These are phyloP conservation scores for Byssochlamys sp. DNA, from an alignment of 2,329 filamentous ascomycete species.

Conservation along the genomic window DNA sequence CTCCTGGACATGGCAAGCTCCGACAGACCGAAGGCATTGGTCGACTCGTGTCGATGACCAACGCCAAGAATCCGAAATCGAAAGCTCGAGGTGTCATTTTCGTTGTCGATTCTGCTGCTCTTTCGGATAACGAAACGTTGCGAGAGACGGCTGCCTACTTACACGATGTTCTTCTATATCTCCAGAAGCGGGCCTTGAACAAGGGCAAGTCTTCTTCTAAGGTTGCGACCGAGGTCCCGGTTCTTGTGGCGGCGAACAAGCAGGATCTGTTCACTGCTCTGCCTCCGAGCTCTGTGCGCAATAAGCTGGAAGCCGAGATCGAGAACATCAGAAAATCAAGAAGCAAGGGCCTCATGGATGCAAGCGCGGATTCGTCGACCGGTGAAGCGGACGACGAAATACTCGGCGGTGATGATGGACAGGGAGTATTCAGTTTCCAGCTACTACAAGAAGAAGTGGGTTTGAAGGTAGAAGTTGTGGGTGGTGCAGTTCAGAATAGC, in stretches of 20 bases:
- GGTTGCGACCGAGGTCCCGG: conserved; percentile 52
- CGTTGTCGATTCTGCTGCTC: conserved; percentile 71
- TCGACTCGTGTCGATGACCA: conserved; percentile 23
- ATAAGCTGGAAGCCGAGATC: conserved; percentile 69
- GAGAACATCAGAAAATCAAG: conserved; percentile 65
- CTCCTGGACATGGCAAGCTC: conserved; percentile 90
- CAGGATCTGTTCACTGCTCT: conserved; percentile 88
- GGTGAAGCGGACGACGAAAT: conserved; percentile 64
- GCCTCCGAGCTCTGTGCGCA: conserved; percentile 65
- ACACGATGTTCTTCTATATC: conserved; percentile 72
- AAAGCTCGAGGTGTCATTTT: conserved; percentile 67
- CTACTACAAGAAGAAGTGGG: conserved; percentile 73
- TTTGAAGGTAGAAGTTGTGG: conserved; percentile 64
- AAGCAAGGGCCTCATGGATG: conserved; percentile 73
- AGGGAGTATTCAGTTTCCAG: conserved; percentile 66
- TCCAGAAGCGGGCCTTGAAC: conserved; percentile 63
- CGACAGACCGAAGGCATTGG: conserved; percentile 50
- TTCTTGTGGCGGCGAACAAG: conserved; percentile 89
- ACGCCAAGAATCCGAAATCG: conserved; percentile 24
- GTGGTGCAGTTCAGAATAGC: conserved; percentile 56
- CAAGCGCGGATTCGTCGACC: conserved; percentile 53
- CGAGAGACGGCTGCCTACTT: conserved; percentile 72
- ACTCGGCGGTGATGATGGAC: conserved; percentile 73
- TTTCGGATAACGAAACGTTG: conserved; percentile 43
- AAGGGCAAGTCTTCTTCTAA: conserved; percentile 45